phyloP scores from a whole-genome alignment of 768 basidiomycete genomes.

The Suillus plorans region DNA sequence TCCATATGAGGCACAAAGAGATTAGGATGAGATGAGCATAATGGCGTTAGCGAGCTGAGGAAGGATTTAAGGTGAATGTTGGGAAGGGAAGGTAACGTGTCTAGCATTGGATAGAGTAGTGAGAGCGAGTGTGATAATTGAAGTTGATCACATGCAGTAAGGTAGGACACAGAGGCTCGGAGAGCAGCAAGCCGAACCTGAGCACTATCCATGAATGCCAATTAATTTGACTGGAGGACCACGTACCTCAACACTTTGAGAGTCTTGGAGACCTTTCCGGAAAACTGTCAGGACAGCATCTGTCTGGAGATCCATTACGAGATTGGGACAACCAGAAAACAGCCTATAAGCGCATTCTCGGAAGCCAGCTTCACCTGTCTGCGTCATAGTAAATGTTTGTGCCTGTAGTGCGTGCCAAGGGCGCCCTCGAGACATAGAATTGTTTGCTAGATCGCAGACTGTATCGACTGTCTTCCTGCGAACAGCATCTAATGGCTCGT shows the following conservation, averaged over 20 bases:
- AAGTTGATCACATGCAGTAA: slow-evolving; percentile 56
- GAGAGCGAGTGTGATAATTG: slow-evolving; percentile 62
- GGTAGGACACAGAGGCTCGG: slow-evolving; percentile 66
- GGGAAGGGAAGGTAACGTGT: slow-evolving; percentile 64
- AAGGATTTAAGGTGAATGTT: slow-evolving; percentile 59
- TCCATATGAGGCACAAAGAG: slow-evolving; percentile 76
- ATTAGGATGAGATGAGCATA: slow-evolving; percentile 63
- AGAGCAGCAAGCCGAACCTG: slow-evolving; percentile 77
- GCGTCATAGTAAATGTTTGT: slow-evolving; percentile 65
- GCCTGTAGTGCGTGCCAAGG: slow-evolving; percentile 83
- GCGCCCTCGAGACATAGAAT: slow-evolving; percentile 70
- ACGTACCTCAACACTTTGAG: slow-evolving; percentile 57
- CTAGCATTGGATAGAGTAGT: slow-evolving; percentile 71
- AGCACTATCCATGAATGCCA: slow-evolving; percentile 1
- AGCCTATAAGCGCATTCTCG: slow-evolving; percentile 69
- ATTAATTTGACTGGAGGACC: background rate
- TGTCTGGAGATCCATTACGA: slow-evolving; percentile 74
- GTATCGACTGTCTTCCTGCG: slow-evolving; percentile 74
- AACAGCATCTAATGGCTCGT: slow-evolving; percentile 59
- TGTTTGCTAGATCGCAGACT: slow-evolving; percentile 71
- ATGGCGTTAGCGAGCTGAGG: slow-evolving; percentile 66
- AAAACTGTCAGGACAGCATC: slow-evolving; percentile 68
- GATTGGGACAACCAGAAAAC: slow-evolving; percentile 71
- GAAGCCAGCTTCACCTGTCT: slow-evolving; percentile 30
- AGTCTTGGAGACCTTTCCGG: slow-evolving; percentile 66